These are phyloP conservation scores for Purshia tridentata DNA, from an alignment of 306 rosid genomes.

Conservation along the genomic window DNA sequence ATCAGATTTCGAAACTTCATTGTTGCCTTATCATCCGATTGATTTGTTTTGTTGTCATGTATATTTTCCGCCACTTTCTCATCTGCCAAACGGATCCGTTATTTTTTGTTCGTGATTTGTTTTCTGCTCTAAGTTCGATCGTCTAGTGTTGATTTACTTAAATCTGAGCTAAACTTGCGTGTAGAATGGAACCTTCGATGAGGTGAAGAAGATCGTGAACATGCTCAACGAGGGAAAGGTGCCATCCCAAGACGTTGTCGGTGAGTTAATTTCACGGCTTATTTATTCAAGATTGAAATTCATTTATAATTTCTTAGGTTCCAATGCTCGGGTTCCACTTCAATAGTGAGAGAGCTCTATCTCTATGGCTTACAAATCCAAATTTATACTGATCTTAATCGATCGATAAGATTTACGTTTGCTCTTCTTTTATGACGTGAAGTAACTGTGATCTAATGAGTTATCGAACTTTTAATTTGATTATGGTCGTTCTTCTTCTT, in stretches of 20 bases:
- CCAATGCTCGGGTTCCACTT: too few species aligned
- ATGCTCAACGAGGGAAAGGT: slow-evolving; percentile 66
- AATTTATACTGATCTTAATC: not conserved
- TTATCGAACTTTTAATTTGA: not conserved
- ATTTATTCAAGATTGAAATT: not conserved
- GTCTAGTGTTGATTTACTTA: not conserved
- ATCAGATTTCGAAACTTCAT: not conserved
- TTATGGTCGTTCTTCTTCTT: not conserved
- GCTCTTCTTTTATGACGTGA: not conserved
- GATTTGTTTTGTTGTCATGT: not conserved
- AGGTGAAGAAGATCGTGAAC: slow-evolving; percentile 77
- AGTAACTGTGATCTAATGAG: not conserved
- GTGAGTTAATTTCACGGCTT: slow-evolving; percentile 38
- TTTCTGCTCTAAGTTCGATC: not conserved
- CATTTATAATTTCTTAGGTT: not conserved
- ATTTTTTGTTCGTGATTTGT: not conserved
- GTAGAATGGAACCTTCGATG: slow-evolving; percentile 76
- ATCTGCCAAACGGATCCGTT: not conserved
- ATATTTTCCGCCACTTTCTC: not conserved
- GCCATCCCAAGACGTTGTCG: slow-evolving; percentile 71
- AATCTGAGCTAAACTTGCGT: slow-evolving; percentile 11
- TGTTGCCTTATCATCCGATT: not conserved
- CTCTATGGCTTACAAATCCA: not conserved
- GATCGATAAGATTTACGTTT: not conserved
- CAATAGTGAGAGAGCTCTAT: too few species aligned